Base-by-base conservation (phyloP, 2,329 filamentous ascomycete species). In the Paecilomyces formosus region DNA sequence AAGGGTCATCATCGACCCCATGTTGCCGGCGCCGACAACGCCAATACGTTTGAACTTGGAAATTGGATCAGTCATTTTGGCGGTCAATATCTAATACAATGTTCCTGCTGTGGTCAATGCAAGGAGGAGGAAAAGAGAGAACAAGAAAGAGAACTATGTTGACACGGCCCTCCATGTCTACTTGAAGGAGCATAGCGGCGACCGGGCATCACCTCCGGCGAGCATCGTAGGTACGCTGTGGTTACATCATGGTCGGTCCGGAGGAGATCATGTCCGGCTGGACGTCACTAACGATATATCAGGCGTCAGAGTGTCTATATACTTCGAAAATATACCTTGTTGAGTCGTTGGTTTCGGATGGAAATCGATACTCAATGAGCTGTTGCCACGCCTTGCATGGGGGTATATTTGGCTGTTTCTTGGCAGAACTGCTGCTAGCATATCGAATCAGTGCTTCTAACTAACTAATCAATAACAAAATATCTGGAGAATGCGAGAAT, bases 1-100 rank as follows among this genome's bases (percentile, higher is more conserved):
- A 59, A 75, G 71, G 57, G 71, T 65, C 74, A 76, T 76, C 71
- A 75, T 76, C 28, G 74, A 74, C 53, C 74, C 74, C 73, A 76
- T 76, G 57, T 71, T 75, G 15, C 74, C 74, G 58, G 70, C 72
- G 35, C 74, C 74, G 49, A 75, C 73, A 26, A 76, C 67, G 31
- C 73, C 74, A 55, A 76, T 74, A 53, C 65, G 67, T 52, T 72
- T 70, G 61, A 74, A 75, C 30, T 62, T 63, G 54, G 70, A 61
- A 18, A 65, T 55, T 53, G 67, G 62, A 24, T 64, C 60, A 53
- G 55, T n/a, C 61, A 63, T 63, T 7, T 18, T 62, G 15, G 52
- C n/a, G 22, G 26, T 28, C 15, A 6, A 52, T 52, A 26, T 3
- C 8, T 28, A 3, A 24, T 11, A 24, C 21, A 52, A 15, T 52